Conservation (phyloP, 148 eudicot genomes). For the Pouteria glomerata region DNA sequence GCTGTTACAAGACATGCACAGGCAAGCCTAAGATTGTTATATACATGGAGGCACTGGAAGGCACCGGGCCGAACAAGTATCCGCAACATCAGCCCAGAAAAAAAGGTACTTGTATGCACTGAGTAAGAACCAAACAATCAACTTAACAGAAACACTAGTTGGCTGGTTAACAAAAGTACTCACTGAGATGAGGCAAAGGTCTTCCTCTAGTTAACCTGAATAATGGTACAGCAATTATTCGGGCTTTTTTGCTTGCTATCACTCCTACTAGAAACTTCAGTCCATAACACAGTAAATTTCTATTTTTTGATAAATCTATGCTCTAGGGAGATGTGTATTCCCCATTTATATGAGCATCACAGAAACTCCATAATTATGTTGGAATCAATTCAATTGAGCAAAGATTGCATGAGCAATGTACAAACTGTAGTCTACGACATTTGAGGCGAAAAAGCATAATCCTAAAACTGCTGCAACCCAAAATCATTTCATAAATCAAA, state of each 20-base stretch:
- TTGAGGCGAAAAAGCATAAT: too few species aligned
- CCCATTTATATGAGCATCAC: neutral
- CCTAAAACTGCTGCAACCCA: too few species aligned
- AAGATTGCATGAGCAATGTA: neutral
- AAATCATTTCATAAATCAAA: too few species aligned
- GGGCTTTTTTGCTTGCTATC: neutral
- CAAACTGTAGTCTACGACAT: too few species aligned
- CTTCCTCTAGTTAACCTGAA: neutral
- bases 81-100: slow-evolving; percentile 48
- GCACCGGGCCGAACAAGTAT: slow-evolving; percentile 39
- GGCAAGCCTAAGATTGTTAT: slow-evolving; percentile 85
- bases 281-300: neutral
- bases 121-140: slow-evolving; percentile 29
- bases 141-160: slow-evolving; percentile 21
- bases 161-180: neutral
- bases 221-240: neutral
- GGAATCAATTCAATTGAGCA: neutral
- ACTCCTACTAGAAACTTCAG: neutral
- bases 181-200: slow-evolving; percentile 2
- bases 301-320: neutral
- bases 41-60: slow-evolving; percentile 50
- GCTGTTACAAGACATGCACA: slow-evolving; percentile 95
- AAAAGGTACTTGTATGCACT: slow-evolving; percentile 33
- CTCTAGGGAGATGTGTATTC: neutral
- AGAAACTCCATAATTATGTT: neutral